A percentile compares a stretch with the other conserved stretches of the same genome.
These are phyloP conservation scores for Echium plantagineum DNA, from an alignment of 257 asterid genomes.

Conservation along the genomic window DNA sequence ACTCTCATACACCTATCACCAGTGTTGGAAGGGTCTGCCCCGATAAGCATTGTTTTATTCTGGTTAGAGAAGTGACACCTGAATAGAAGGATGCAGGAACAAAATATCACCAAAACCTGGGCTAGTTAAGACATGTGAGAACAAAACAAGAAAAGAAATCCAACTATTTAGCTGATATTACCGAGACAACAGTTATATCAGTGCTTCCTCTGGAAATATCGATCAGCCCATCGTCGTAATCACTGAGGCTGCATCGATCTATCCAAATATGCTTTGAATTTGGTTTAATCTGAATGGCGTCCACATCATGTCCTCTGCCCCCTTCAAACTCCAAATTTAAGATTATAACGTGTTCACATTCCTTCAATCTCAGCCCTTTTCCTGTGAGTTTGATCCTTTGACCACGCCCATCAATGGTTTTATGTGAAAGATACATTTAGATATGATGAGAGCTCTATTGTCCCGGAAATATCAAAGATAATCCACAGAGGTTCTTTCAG, in stretches of 20 bases:
- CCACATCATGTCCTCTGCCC: conserved; percentile 69
- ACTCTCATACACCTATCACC: conserved; percentile 65
- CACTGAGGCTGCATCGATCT: conserved; percentile 81
- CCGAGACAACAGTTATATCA: conserved; percentile 75
- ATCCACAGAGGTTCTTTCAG: conserved; percentile 74
- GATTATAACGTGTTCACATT: conserved; percentile 71
- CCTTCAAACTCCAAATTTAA: conserved; percentile 61
- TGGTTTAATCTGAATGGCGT: conserved; percentile 81
- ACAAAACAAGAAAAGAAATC: neutral
- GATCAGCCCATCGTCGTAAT: conserved; percentile 61
- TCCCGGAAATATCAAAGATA: conserved; percentile 68
- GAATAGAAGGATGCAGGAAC: neutral
- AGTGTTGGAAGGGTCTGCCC: conserved; percentile 57
- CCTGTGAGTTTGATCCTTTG: conserved; percentile 56
- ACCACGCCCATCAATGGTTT: conserved; percentile 92
- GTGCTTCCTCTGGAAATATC: conserved; percentile 78
- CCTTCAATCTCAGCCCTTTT: conserved; percentile 71
- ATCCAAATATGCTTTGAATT: conserved; percentile 77
- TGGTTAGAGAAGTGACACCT: conserved; percentile 89
- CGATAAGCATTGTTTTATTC: conserved; percentile 68
- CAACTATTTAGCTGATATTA: conserved; percentile 6
- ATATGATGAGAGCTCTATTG: conserved; percentile 57
- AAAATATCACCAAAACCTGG: neutral
- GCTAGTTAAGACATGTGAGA: neutral
- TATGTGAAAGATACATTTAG: conserved; percentile 54